phyloP scores from a whole-genome alignment of 2,329 filamentous ascomycete species.

The Aspergillus sergii region DNA sequence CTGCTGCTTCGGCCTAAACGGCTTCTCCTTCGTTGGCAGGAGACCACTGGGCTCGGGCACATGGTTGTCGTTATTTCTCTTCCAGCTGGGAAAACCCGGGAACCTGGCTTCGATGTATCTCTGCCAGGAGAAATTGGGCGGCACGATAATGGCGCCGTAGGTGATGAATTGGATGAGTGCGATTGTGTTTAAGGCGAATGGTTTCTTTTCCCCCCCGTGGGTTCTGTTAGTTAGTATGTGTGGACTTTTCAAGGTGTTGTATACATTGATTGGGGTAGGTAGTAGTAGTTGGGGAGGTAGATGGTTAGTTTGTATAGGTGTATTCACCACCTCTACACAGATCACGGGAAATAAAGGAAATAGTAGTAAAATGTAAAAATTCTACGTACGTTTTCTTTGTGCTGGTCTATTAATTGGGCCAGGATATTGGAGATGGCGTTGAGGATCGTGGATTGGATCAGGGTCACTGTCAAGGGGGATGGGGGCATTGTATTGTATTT shows the following conservation, averaged over 20 bases:
- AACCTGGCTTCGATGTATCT: slow-evolving; percentile 73
- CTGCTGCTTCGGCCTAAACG: background rate
- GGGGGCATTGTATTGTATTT: slow-evolving; percentile 19
- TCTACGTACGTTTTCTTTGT: slow-evolving; percentile 34
- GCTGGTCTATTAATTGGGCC: slow-evolving; percentile 42
- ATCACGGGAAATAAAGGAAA: background rate
- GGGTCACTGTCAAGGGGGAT: slow-evolving; percentile 36
- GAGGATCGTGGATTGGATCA: slow-evolving; percentile 41
- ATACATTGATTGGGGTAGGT: too few species aligned
- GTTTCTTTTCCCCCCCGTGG: background rate
- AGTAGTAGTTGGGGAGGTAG: too few species aligned
- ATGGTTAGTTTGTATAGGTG: too few species aligned
- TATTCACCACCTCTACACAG: background rate
- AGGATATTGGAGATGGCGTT: slow-evolving; percentile 43
- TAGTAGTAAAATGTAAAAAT: background rate
- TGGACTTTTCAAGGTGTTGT: too few species aligned
- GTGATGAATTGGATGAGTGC: slow-evolving; percentile 76
- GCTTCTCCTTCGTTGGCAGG: slow-evolving; percentile 17
- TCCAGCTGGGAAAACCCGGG: slow-evolving; percentile 60
- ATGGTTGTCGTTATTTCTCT: background rate
- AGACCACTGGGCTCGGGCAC: background rate
- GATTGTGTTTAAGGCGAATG: slow-evolving; percentile 63
- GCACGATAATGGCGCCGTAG: slow-evolving; percentile 72
- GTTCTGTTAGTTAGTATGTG: background rate
- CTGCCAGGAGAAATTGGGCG: slow-evolving; percentile 88